Evolutionary conservation across 345 rosid species (phyloP).

Genomic region (Barbarea vulgaris): DNA sequence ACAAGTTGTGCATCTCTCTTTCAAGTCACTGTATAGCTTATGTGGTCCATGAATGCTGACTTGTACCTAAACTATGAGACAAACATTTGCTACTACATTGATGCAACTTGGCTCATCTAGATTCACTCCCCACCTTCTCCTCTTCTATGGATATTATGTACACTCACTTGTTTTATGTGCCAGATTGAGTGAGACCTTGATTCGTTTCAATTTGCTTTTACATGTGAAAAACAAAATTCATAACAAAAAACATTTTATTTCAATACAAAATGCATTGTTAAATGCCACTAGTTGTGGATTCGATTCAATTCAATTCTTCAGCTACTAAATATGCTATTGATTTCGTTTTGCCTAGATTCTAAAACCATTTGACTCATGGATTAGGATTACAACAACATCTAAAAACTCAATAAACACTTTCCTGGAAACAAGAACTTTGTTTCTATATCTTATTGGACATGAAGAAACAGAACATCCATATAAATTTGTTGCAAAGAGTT

Average conservation of each 20-base stretch:
- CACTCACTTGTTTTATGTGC: slow-evolving; percentile 29
- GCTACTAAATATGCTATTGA: no score
- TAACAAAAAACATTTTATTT: not conserved
- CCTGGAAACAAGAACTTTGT: slow-evolving; percentile 23
- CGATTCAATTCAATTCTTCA: no score
- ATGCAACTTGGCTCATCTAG: slow-evolving; percentile 36
- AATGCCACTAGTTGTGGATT: not conserved
- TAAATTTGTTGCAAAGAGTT: slow-evolving; percentile 20
- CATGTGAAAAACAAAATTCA: not conserved
- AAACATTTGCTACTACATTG: slow-evolving; percentile 27
- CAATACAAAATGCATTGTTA: not conserved
- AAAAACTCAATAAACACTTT: not conserved
- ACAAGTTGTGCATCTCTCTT: slow-evolving; percentile 37
- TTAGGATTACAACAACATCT: not conserved
- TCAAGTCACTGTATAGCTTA: slow-evolving; percentile 23
- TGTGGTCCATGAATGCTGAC: slow-evolving; percentile 32
- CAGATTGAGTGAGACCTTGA: slow-evolving; percentile 14
- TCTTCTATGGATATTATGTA: not conserved
- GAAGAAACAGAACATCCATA: slow-evolving; percentile 29
- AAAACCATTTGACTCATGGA: slow-evolving; percentile 15
- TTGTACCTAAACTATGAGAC: slow-evolving; percentile 32
- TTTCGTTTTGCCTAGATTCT: no score
- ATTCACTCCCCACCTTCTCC: slow-evolving; percentile 17
- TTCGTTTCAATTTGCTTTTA: not conserved
- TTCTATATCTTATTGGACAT: slow-evolving; percentile 18